Conservation (phyloP, 257 asterid species). For the Anisodus acutangulus region DNA sequence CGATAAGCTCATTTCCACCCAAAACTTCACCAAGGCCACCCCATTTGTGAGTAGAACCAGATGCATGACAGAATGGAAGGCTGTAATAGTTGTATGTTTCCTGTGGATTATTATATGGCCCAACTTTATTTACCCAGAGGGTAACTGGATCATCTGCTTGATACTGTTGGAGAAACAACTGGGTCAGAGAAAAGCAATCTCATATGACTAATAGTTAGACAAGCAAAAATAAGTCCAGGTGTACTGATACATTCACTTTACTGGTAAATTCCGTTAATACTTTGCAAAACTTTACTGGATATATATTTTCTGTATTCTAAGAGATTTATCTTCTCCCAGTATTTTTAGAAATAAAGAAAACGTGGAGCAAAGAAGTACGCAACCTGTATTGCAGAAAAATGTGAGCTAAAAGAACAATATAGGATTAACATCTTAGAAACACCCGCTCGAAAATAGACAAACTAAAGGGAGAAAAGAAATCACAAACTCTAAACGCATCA, state of each 20-base stretch:
- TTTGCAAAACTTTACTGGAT: background rate
- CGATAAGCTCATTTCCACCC: slow-evolving; percentile 98
- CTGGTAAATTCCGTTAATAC: background rate
- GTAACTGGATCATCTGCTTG: slow-evolving; percentile 70
- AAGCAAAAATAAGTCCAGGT: background rate
- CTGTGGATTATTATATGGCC: slow-evolving; percentile 96
- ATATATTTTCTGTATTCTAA: background rate
- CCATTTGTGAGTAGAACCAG: slow-evolving; percentile 83
- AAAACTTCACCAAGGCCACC: slow-evolving; percentile 99
- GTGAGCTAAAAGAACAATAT: background rate
- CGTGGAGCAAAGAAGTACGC: background rate
- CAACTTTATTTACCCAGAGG: slow-evolving; percentile 97
- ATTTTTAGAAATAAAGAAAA: background rate
- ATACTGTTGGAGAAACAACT: slow-evolving; percentile 53
- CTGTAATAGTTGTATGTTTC: slow-evolving; percentile 94
- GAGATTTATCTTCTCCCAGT: background rate
- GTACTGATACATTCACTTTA: background rate
- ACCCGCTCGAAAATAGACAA: background rate
- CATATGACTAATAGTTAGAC: background rate
- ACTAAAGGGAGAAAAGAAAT: background rate
- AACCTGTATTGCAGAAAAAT: background rate
- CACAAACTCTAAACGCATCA: background rate
- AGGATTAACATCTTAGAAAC: background rate
- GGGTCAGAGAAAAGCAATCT: slow-evolving; percentile 33
- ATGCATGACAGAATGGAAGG: slow-evolving; percentile 88